A percentile compares a stretch with the other conserved stretches of the same genome.
Conservation (phyloP, 257 asterid species). For the Solanum lycopersicoides region DNA sequence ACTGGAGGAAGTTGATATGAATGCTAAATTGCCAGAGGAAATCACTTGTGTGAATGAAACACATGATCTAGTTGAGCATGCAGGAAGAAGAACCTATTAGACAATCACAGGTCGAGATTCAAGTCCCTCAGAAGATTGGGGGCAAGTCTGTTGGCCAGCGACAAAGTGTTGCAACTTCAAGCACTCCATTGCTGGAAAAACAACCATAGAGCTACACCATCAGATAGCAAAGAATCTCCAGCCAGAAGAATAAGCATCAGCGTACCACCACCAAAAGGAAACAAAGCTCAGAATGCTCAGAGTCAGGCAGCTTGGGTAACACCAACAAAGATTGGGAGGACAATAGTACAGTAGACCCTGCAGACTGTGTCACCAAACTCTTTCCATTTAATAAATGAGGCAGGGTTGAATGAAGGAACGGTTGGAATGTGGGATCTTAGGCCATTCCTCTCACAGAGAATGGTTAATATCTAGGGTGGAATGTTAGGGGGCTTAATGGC, state of each 20-base stretch:
- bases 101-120: background rate
- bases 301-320: background rate
- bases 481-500: background rate
- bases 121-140: background rate
- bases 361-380: background rate
- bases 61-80: background rate
- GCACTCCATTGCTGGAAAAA: background rate
- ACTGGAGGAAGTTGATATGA: background rate
- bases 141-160: background rate
- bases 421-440: background rate
- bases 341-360: background rate
- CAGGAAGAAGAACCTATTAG: background rate
- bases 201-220: background rate
- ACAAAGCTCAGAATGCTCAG: background rate
- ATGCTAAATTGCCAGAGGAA: background rate
- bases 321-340: background rate
- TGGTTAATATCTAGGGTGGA: background rate
- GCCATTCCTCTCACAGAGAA: background rate
- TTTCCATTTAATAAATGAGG: background rate
- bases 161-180: background rate
- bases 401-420: background rate
- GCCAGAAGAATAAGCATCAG: background rate
- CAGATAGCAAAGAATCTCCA: background rate
- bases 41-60: background rate
- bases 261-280: background rate